Conservation (phyloP, 768 basidiomycete genomes). For the Boletus rex-veris region DNA sequence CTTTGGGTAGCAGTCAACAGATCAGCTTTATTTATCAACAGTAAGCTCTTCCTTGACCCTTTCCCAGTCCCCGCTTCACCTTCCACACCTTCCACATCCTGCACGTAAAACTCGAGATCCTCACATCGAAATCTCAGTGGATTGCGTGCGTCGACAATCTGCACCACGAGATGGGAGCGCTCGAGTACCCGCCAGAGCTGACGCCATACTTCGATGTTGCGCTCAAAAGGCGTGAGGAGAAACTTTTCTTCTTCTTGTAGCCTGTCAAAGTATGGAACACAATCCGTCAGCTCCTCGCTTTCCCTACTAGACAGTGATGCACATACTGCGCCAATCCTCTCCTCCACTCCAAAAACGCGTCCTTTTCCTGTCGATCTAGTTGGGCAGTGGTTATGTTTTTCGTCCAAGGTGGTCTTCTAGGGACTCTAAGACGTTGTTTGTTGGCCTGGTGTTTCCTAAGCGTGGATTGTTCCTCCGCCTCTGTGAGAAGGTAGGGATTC, state of each 20-base stretch:
- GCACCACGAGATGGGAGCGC: conserved; percentile 89
- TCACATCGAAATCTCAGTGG: conserved; percentile 90
- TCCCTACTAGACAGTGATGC: not conserved
- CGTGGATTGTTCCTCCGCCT: conserved; percentile 76
- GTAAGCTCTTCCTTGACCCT: conserved; percentile 67
- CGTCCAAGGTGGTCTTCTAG: conserved; percentile 87
- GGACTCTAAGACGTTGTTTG: conserved; percentile 74
- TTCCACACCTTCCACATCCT: conserved; percentile 78
- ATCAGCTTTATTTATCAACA: conserved; percentile 96
- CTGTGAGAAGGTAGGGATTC: conserved; percentile 84
- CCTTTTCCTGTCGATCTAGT: conserved; percentile 85
- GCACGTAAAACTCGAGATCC: conserved; percentile 83
- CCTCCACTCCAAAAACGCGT: conserved; percentile 90
- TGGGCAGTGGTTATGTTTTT: conserved; percentile 72
- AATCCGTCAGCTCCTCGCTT: not conserved
- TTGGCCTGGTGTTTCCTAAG: conserved; percentile 73
- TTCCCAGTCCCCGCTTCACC: conserved; percentile 75
- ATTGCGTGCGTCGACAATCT: conserved; percentile 96
- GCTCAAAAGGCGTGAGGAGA: conserved; percentile 94
- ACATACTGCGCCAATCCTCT: conserved; percentile 87
- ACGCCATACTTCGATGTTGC: conserved; percentile 97
- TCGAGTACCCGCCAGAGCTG: conserved; percentile 98
- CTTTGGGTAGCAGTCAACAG: conserved; percentile 83
- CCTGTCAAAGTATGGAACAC: conserved; percentile 36
- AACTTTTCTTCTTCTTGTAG: conserved; percentile 84